phyloP scores from a whole-genome alignment of 202 grass and related monocot species.

The Digitaria exilis region DNA sequence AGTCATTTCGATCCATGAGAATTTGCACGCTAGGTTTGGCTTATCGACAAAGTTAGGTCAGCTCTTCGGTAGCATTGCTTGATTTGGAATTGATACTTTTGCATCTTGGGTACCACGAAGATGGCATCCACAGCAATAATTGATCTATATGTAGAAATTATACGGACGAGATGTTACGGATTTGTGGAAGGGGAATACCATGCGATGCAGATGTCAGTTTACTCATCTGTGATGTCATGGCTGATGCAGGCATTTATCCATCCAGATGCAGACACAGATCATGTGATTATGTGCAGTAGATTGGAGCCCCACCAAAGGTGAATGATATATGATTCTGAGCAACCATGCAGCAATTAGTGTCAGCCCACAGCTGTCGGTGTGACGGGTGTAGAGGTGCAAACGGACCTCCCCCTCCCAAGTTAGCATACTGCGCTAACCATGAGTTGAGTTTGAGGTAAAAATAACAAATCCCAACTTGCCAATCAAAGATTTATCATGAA shows the following conservation, averaged over 20 bases:
- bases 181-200: background rate
- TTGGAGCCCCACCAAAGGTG: background rate
- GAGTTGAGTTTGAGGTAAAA: background rate
- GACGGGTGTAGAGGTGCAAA: background rate
- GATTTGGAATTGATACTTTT: slow-evolving; percentile 11
- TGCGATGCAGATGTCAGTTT: background rate
- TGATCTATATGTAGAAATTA: background rate
- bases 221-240: background rate
- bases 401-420: background rate
- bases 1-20: background rate
- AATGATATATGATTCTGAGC: background rate
- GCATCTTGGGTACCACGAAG: background rate
- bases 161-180: background rate
- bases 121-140: slow-evolving; percentile 7
- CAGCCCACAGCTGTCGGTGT: background rate
- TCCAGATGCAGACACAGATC: slow-evolving; percentile 4
- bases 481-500: background rate
- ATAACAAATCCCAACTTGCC: background rate
- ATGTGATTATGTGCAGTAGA: background rate
- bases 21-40: background rate
- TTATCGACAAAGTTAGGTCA: background rate
- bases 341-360: background rate
- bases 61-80: background rate
- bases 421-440: background rate
- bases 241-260: background rate